These are phyloP conservation scores for Lactarius trivialis DNA, from an alignment of 768 basidiomycete genomes.

Conservation along the genomic window DNA sequence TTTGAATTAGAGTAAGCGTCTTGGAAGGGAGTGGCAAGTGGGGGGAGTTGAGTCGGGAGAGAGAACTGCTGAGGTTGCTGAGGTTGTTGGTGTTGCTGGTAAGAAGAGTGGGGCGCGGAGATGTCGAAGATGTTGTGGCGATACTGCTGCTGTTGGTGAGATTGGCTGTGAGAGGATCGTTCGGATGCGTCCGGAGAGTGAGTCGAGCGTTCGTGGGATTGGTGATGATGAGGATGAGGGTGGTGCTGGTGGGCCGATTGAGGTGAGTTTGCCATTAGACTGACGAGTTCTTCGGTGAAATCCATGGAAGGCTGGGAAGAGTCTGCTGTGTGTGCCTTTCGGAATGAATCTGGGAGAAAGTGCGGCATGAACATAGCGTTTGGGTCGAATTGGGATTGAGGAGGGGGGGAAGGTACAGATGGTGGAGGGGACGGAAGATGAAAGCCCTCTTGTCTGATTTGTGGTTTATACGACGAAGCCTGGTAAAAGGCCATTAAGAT, in stretches of 20 bases:
- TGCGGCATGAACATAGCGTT: conserved; percentile 41
- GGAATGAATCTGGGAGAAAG: conserved; percentile 49
- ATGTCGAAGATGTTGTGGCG: conserved; percentile 59
- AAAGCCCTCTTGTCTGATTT: conserved; percentile 70
- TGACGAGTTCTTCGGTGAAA: conserved; percentile 63
- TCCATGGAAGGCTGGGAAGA: conserved; percentile 34
- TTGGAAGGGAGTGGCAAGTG: conserved; percentile 25
- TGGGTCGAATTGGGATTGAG: conserved; percentile 28
- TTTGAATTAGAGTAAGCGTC: conserved; percentile 28
- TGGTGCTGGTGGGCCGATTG: conserved; percentile 16
- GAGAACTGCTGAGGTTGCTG: conserved; percentile 28
- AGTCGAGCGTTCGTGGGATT: conserved; percentile 40
- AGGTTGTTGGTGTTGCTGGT: conserved; percentile 31
- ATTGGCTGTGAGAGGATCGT: conserved; percentile 28
- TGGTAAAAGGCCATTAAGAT: conserved; percentile 34
- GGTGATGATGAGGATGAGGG: conserved; percentile 27
- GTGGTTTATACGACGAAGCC: conserved; percentile 44
- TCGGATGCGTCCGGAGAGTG: conserved; percentile 28
- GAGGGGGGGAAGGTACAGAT: conserved; percentile 28
- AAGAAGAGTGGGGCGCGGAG: conserved; percentile 39
- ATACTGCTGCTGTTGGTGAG: conserved; percentile 24
- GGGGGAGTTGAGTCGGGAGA: conserved; percentile 28
- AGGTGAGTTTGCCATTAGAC: conserved; percentile 41
- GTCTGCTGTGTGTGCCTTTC: conserved; percentile 41
- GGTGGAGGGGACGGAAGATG: conserved; percentile 47